Percentiles rank a stretch among this genome's conserved stretches.
phyloP scores from a whole-genome alignment of 2,329 filamentous ascomycete genomes.

The Daldinia eschscholtzii region DNA sequence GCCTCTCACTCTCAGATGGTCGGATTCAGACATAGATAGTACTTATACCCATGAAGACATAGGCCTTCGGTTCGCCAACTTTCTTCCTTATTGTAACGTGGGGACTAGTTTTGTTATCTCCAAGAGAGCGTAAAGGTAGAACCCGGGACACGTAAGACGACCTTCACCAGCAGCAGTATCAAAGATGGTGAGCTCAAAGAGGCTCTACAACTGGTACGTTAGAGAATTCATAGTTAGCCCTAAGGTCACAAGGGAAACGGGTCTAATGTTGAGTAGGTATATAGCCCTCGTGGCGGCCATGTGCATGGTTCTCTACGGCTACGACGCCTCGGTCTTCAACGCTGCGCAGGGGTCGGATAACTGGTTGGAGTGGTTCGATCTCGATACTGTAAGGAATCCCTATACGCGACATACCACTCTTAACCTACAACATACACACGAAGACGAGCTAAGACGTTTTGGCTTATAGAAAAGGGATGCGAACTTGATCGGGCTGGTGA shows the following conservation, averaged over 20 bases:
- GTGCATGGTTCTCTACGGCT: conserved; percentile 81
- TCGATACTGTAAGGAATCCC: conserved; percentile 53
- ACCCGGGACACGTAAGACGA: background rate
- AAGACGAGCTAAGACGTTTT: conserved; percentile 11
- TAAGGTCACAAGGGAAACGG: conserved; percentile 18
- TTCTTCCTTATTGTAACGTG: background rate
- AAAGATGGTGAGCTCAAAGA: conserved; percentile 55
- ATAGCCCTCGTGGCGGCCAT: conserved; percentile 77
- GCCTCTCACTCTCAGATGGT: background rate
- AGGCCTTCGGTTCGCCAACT: background rate
- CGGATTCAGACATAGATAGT: background rate
- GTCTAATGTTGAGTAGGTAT: conserved; percentile 61
- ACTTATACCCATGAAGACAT: background rate
- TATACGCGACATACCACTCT: background rate
- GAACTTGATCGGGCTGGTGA: conserved; percentile 66
- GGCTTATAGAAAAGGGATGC: conserved; percentile 55
- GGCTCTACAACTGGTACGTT: conserved; percentile 62
- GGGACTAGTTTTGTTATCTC: background rate
- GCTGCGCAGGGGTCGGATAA: conserved; percentile 75
- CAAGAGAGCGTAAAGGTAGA: background rate
- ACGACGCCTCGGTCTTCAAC: conserved; percentile 81
- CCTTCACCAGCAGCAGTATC: background rate
- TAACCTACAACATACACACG: background rate
- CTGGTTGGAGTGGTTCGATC: conserved; percentile 74
- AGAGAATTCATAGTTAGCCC: background rate